Evolutionary conservation across 2,329 filamentous ascomycete genomes (phyloP), one percentile per base, ranked within the genome.

Genomic region (Nemania abortiva): DNA sequence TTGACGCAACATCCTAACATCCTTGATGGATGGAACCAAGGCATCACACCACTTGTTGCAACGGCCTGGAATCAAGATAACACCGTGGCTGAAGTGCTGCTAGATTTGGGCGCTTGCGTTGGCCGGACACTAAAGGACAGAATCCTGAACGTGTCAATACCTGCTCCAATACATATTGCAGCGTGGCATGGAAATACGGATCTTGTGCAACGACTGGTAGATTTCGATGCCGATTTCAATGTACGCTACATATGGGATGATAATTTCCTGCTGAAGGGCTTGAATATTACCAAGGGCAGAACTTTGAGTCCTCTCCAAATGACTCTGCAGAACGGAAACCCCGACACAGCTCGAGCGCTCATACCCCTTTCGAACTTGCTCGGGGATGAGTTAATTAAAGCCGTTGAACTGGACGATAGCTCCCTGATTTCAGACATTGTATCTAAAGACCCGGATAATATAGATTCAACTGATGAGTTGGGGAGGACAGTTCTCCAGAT

Each of bases 41-140:
- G 1, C 3, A 57, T 13, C 63, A n/a, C 15, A 2, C 45, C 65
- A 11, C 6, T 63, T 1, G 20, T 22, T 39, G 65, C 65, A 54
- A 49, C 65, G n/a, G 65, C 65, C n/a, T 67, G 59, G 65, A 67
- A 67, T 31, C n/a, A n/a, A n/a, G 10, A 15, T 53, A 29, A 67
- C 11, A 54, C 15, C 2, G 49, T 63, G 24, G 49, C 65, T 18
- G 37, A 60, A 15, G 18, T 20, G 1, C 39, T 68, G 7, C 2
- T 68, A 4, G 11, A 3, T 6, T 18, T 29, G 6, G 55, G 55
- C 3, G 60, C 65, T 39, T 0, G 22, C n/a, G 18, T 64, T 6
- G 60, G 37, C 6, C 54, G 34, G 0, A 52, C 4, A 39, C 18
- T 1, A 13, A 10, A 22, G 0, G 22, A 50, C 18, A 15, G 13